Percentiles rank a stretch among this genome's conserved stretches.
These are phyloP conservation scores for Astrocystis sublimbata DNA, from an alignment of 495 filamentous ascomycete genomes.

Conservation along the genomic window DNA sequence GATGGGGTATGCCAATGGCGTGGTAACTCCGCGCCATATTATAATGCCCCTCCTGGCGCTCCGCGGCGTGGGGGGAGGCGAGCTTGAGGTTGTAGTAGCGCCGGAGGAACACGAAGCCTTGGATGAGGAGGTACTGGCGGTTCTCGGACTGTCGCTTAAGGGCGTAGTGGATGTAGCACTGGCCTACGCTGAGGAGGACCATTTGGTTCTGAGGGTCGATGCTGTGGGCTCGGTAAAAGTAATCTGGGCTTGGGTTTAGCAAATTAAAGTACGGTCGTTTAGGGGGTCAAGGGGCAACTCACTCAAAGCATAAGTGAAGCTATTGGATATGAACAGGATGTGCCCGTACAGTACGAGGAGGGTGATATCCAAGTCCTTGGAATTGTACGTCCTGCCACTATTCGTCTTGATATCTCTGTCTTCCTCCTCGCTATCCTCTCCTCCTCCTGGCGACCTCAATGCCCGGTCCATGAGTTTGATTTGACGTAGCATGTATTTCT, in stretches of 20 bases:
- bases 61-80: slow-evolving; percentile 38
- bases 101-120: slow-evolving; percentile 78
- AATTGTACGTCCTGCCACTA: slow-evolving; percentile 27
- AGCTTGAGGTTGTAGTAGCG: slow-evolving; percentile 67
- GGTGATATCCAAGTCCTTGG: slow-evolving; percentile 53
- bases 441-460: slow-evolving; percentile 18
- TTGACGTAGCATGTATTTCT: slow-evolving; percentile 87
- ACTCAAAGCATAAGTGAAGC: slow-evolving; percentile 79
- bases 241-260: slow-evolving; percentile 50
- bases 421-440: slow-evolving; percentile 22
- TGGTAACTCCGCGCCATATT: slow-evolving; percentile 84
- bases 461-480: slow-evolving; percentile 82
- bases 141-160: slow-evolving; percentile 89
- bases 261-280: not conserved
- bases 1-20: slow-evolving; percentile 71
- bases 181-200: slow-evolving; percentile 69
- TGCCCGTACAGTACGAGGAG: slow-evolving; percentile 87
- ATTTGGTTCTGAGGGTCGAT: slow-evolving; percentile 74
- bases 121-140: slow-evolving; percentile 79
- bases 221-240: slow-evolving; percentile 84
- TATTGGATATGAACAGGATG: slow-evolving; percentile 75
- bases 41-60: slow-evolving; percentile 82
- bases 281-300: slow-evolving; percentile 23
- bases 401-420: slow-evolving; percentile 29
- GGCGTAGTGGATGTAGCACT: slow-evolving; percentile 80